Evolutionary conservation across 805 yeast genomes (phyloP).

Genomic region (Diddensiella santjacobensis): DNA sequence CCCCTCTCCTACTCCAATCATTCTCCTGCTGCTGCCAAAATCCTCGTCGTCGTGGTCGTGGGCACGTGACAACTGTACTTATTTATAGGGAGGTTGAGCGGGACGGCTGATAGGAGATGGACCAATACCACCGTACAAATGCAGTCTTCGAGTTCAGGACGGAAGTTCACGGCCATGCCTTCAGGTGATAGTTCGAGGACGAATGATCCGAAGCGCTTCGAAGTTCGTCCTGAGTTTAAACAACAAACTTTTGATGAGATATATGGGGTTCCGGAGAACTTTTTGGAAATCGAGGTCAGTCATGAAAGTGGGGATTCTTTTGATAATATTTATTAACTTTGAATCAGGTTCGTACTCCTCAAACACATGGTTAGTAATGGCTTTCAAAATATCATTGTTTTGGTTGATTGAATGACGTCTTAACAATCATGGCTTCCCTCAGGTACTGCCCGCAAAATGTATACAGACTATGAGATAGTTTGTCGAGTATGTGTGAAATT

Average conservation of each 20-base stretch:
- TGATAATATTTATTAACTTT: slow-evolving; percentile 5
- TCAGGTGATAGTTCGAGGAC: slow-evolving; percentile 20
- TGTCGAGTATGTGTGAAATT: slow-evolving; percentile 49
- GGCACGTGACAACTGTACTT: not conserved
- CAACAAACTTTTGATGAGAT: slow-evolving; percentile 73
- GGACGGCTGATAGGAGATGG: not conserved
- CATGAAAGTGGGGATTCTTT: too few relatives aligned
- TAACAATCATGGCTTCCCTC: too few relatives aligned
- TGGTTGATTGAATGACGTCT: too few relatives aligned
- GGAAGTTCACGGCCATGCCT: slow-evolving; percentile 32
- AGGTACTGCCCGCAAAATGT: slow-evolving; percentile 55
- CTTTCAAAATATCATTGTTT: too few relatives aligned
- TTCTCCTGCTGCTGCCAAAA: too few relatives aligned
- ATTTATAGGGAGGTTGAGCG: not conserved
- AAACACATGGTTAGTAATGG: slow-evolving; percentile 52
- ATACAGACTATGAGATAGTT: slow-evolving; percentile 86
- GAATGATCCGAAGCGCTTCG: slow-evolving; percentile 26
- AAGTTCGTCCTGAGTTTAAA: slow-evolving; percentile 39
- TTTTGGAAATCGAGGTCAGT: slow-evolving; percentile 81
- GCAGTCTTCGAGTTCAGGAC: slow-evolving; percentile 25
- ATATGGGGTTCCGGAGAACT: slow-evolving; percentile 93
- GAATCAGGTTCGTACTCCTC: slow-evolving; percentile 56
- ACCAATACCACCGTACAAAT: slow-evolving; percentile 5
- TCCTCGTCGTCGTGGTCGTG: too few relatives aligned
- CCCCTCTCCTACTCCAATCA: too few relatives aligned